Base-by-base conservation (phyloP, 1,284 basidiomycete species). In the Ganoderma multipileum region DNA sequence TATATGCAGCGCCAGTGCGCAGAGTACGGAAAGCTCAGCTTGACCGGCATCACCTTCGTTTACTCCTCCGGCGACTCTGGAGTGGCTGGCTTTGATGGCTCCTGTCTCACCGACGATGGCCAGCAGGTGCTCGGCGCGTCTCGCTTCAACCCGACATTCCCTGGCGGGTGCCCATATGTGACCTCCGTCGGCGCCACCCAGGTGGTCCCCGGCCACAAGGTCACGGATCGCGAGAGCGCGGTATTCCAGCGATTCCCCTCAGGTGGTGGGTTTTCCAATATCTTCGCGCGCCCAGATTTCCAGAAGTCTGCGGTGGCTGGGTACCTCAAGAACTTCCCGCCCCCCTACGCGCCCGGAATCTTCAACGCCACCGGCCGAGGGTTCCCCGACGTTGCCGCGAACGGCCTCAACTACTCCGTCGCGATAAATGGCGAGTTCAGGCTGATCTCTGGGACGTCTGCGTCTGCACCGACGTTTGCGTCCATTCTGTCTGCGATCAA, bases 21-120 rank as follows among this genome's bases (percentile, higher is more conserved):
- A 20, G 88, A 90, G 73, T 90, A 90, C 73, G 89, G 76, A 61
- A 82, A 80, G 70, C 84, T 93, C 61, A 89, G 89, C 14, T 78
- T 86, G 18, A 83, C 84, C 41, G 91, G 91, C 26, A 84, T 84
- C 16, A 88, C 86, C 16, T 81, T 89, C 33, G 81, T 93, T 71
- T 91, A 89, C 80, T 87, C 87, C 39, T 89, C 87, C 65, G 91
- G 91, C 66, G 91, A 90, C 73, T 76, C 73, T 63, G 91, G 91
- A 64, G 78, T 93, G 39, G 91, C 90, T 28, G 86, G 81, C 3
- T 77, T 83, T 70, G 54, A 64, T 7, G 79, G 73, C 5, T 41
- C 79, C 3, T 89, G 85, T 70, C 76, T 89, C 47, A 80, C 83
- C 66, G 71, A 79, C 12, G 68, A 82, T 66, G 83, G 85, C 81